These are phyloP conservation scores for Solanum piurae DNA, from an alignment of 257 asterid genomes.

Conservation along the genomic window DNA sequence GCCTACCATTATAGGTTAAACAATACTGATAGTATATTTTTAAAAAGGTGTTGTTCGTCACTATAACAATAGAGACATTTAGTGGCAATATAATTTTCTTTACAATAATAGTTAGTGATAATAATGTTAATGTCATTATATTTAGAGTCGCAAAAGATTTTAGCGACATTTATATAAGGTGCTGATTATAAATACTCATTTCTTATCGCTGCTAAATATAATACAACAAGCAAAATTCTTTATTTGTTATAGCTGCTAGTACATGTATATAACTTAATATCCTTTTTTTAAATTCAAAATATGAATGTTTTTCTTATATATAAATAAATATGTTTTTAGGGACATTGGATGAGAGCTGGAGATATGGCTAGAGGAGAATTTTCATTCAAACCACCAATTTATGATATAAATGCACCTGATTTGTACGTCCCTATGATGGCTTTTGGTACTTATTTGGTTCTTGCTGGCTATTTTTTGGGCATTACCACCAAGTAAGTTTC, in stretches of 20 bases:
- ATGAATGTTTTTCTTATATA: background rate
- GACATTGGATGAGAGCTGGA: conserved; percentile 20
- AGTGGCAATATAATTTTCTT: background rate
- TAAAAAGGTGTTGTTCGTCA: background rate
- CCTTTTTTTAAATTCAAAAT: background rate
- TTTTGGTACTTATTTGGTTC: conserved; percentile 28
- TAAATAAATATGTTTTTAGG: background rate
- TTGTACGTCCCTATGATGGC: conserved; percentile 29
- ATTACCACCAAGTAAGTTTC: conserved; percentile 27
- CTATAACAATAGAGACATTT: background rate
- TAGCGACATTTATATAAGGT: too few relatives aligned
- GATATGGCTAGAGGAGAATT: conserved; percentile 12
- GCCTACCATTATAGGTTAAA: background rate
- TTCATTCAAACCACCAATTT: conserved; percentile 16
- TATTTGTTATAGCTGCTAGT: too few relatives aligned
- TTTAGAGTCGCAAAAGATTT: too few relatives aligned
- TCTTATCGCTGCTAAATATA: too few relatives aligned
- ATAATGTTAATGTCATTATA: too few relatives aligned
- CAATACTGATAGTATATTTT: background rate
- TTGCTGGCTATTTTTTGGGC: conserved; percentile 29
- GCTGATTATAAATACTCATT: background rate
- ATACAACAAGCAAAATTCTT: background rate
- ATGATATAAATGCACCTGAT: conserved; percentile 27
- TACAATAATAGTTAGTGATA: too few relatives aligned
- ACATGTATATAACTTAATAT: background rate